Percentiles rank a stretch among this genome's conserved stretches.
phyloP scores from a whole-genome alignment of 352 stramenopile species.

The Paralagenidium karlingii region DNA sequence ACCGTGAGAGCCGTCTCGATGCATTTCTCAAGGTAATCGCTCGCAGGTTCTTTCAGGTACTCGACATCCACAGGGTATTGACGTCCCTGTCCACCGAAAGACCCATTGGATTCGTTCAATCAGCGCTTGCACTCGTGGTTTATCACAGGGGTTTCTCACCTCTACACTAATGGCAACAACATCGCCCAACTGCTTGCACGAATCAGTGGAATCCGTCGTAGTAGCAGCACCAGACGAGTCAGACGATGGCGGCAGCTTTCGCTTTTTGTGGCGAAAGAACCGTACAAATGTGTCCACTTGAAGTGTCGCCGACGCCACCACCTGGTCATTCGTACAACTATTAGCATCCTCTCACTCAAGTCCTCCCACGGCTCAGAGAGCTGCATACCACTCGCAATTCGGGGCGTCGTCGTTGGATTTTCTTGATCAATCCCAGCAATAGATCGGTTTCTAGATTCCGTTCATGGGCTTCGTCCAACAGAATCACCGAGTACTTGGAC shows the following conservation, averaged over 20 bases:
- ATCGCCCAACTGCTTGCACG: conserved; percentile 15
- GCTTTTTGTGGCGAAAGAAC: conserved; percentile 76
- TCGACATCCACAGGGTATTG: conserved; percentile 89
- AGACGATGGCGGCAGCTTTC: conserved; percentile 6
- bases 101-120: too few relatives aligned
- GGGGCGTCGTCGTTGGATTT: conserved; percentile 83
- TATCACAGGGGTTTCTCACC: background rate
- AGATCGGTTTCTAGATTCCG: conserved; percentile 89
- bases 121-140: background rate
- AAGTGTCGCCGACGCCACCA: conserved; percentile 70
- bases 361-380: conserved; percentile 59
- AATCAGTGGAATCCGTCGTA: too few relatives aligned
- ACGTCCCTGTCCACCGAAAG: conserved; percentile 66
- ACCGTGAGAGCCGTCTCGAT: conserved; percentile 61
- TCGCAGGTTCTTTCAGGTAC: conserved; percentile 61
- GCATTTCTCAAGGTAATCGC: conserved; percentile 58
- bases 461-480: conserved; percentile 91
- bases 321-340: conserved; percentile 10
- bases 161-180: conserved; percentile 60
- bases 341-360: background rate
- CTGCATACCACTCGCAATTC: conserved; percentile 85
- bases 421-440: conserved; percentile 92
- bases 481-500: conserved; percentile 59
- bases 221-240: too few relatives aligned
- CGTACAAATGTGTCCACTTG: conserved; percentile 81